Base-by-base conservation (phyloP, 1,284 basidiomycete genomes). In the Sporisorium graminicola region DNA sequence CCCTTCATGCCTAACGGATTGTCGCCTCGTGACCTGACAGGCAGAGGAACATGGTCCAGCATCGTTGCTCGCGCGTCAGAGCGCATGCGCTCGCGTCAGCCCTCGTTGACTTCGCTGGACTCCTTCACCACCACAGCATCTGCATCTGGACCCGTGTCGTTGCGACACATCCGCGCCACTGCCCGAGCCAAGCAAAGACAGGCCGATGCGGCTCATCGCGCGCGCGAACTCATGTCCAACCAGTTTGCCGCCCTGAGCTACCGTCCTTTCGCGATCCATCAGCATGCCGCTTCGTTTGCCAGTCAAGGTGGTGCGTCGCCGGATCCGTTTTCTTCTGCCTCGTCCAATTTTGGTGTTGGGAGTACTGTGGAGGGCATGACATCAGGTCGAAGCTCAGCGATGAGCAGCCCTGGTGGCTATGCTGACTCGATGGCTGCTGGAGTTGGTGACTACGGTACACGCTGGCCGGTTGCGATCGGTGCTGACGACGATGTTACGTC, bases 41-140 rank as follows among this genome's bases (percentile, higher is more conserved):
- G 79, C 14, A 70, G 66, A 14, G 79, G 79, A 1, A 81, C 79
- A 3, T 81, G 79, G 79, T 68, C 65, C 16, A 78, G 77, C 61
- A 81, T 81, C 61, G 69, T 78, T 1, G 79, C 79, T 47, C 65
- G 77, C 24, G 74, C 79, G 12, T 64, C 65, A 2, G 65, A 69
- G 16, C 46, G 59, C 22, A 54, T 65, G 52, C 50, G 50, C n/a
- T 65, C 73, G 22, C 62, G 70, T 1, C 61, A 71, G 47, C 52
- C 65, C 13, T 80, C 72, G n/a, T 26, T 67, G 9, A 31, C 57
- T 0, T 74, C 70, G 33, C 52, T 76, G n/a, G 53, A 47, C 12
- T 70, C 78, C 0, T 24, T 63, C 5, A 29, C 55, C 4, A 53
- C 58, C 24, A 26, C 58, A 10, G 44, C 56, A 12, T 56, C 60